phyloP scores from a whole-genome alignment of 2,329 filamentous ascomycete species.

The Monosporascus sp. region DNA sequence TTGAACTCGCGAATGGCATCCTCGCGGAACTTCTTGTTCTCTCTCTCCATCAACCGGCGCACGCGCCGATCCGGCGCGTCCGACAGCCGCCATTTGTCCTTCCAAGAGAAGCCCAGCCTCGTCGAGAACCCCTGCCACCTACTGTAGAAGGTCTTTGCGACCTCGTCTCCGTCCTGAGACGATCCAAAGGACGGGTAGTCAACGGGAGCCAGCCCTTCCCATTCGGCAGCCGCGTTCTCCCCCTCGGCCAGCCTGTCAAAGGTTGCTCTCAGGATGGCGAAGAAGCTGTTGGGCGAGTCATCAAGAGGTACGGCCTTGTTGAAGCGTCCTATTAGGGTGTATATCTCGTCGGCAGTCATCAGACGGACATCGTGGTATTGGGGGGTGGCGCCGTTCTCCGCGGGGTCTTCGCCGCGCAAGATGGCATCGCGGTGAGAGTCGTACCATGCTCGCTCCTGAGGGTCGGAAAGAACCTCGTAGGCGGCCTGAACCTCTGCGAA shows the following conservation, averaged over 20 bases:
- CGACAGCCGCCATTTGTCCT: constrained; percentile 74
- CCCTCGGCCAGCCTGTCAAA: constrained; percentile 79
- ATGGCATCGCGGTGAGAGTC: constrained; percentile 89
- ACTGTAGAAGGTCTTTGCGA: constrained; percentile 76
- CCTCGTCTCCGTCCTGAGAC: constrained; percentile 64
- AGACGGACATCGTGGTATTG: constrained; percentile 65
- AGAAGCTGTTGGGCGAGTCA: constrained; percentile 79
- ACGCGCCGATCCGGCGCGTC: constrained; percentile 83
- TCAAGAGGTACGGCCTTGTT: constrained; percentile 72
- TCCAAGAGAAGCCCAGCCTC: constrained; percentile 82
- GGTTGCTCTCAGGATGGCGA: constrained; percentile 66
- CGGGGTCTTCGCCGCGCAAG: constrained; percentile 59
- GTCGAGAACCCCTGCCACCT: constrained; percentile 80
- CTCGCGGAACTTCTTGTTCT: constrained; percentile 80
- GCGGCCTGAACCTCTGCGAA: constrained; percentile 92
- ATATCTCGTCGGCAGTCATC: constrained; percentile 76
- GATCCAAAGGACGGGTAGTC: constrained; percentile 81
- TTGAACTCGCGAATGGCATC: constrained; percentile 86
- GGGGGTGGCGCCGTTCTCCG: constrained; percentile 43
- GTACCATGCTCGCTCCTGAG: constrained; percentile 96
- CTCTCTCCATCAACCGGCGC: constrained; percentile 86
- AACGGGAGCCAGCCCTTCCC: constrained; percentile 53
- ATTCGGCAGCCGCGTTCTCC: constrained; percentile 69
- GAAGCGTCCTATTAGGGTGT: constrained; percentile 74
- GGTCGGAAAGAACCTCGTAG: constrained; percentile 92